These are phyloP conservation scores for Triticum timopheevii DNA, from an alignment of 176 grass and related monocot species.

Conservation along the genomic window DNA sequence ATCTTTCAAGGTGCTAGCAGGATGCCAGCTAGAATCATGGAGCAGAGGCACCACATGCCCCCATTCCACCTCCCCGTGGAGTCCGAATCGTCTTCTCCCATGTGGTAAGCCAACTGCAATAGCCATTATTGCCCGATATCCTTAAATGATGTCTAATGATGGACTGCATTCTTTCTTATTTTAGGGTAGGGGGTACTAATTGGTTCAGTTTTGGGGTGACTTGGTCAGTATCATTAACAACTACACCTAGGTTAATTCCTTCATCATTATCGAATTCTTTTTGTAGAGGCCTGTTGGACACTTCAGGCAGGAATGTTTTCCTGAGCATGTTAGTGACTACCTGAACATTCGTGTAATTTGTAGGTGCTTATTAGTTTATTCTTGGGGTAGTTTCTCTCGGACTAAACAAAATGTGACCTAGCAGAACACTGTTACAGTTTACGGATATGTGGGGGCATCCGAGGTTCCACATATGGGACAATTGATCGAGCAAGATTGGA, in stretches of 20 bases:
- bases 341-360: conserved; percentile 24
- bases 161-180: not conserved
- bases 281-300: conserved; percentile 69
- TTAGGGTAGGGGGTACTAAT: conserved; percentile 19
- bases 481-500: conserved; percentile 8
- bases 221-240: conserved; percentile 9
- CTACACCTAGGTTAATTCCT: conserved; percentile 23
- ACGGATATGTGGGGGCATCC: conserved; percentile 28
- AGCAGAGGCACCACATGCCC: conserved; percentile 60
- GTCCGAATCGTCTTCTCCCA: conserved; percentile 45
- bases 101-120: conserved; percentile 9
- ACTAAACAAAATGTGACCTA: not conserved
- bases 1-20: conserved; percentile 37
- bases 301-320: conserved; percentile 50
- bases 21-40: conserved; percentile 81
- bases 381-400: conserved; percentile 4
- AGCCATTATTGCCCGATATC: conserved; percentile 11
- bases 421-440: not conserved
- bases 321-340: conserved; percentile 52
- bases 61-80: conserved; percentile 32
- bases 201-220: not conserved
- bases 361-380: conserved; percentile 5
- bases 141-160: conserved; percentile 20
- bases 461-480: conserved; percentile 9
- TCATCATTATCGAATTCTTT: conserved; percentile 31